Base-by-base conservation (phyloP, 2,329 filamentous ascomycete species). In the Stemphylium vesicarium region DNA sequence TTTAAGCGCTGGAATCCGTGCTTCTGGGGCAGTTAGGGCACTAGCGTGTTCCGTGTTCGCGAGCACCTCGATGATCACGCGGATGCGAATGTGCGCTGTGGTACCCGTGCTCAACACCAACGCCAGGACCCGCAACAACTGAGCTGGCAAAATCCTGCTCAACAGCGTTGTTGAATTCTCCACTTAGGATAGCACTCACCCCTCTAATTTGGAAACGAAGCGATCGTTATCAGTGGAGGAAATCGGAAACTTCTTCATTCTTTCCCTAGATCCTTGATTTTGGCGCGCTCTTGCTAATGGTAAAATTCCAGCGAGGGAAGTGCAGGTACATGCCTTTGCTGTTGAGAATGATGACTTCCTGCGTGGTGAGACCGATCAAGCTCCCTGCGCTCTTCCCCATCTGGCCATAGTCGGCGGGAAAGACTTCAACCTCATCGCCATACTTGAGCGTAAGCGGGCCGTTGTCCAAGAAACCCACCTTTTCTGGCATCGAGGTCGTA, bases 381-480 rank as follows among this genome's bases (percentile, higher is more conserved):
- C n/a, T 43, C 4, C 73, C 73, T 13, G 49, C 49, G 38, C 68
- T 71, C 42, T 65, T 73, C 32, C 70, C 66, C 22, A 45, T 62
- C 15, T 66, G 64, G 9, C 71, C 70, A 36, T 71, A 75, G 51
- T 75, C 72, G 11, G 68, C 65, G 11, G 70, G 64, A 40, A 61
- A 72, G 3, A 74, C 56, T 29, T 81, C 77, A 3, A 91, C 84
- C 39, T 70, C 58, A 26, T 83, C 77, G 1, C 87, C 88, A 56
- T 74, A 78, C 45, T 74, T 73, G 57, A 91, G 67, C 0, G 79
- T 78, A 43, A 82, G 73, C 2, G 82, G 81, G 69, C 90, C 86
- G 4, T 77, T 11, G 50, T 50, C 48, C 84, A 82, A 37, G 75
- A 79, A 67, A 78, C 83, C 6, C 65, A 67, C 10, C 79, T 76